Percentiles rank a stretch among this genome's conserved stretches.
Conservation (phyloP, 495 filamentous ascomycete genomes). For the Oidiodendron maius region DNA sequence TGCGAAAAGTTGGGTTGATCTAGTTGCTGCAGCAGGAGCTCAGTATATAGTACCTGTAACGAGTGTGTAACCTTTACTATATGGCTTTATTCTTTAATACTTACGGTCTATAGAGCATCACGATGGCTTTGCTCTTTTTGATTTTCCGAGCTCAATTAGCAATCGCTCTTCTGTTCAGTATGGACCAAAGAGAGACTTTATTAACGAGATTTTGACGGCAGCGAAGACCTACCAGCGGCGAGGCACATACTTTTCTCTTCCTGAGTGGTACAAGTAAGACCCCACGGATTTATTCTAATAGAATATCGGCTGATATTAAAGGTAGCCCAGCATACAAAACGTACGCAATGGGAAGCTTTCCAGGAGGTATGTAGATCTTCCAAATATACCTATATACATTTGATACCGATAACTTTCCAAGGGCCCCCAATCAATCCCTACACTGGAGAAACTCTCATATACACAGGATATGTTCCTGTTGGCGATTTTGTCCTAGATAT, state of each 20-base stretch:
- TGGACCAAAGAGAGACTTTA: slow-evolving; percentile 26
- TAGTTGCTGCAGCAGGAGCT: slow-evolving; percentile 7
- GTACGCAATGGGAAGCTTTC: too few relatives aligned
- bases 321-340: neutral
- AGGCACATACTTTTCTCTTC: neutral
- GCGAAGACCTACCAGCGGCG: neutral
- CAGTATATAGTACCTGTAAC: neutral
- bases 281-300: too few relatives aligned
- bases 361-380: too few relatives aligned
- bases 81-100: too few relatives aligned
- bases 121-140: neutral
- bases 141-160: neutral
- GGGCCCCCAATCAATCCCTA: neutral
- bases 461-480: neutral
- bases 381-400: too few relatives aligned
- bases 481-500: neutral
- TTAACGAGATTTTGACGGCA: neutral
- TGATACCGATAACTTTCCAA: too few relatives aligned
- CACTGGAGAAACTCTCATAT: neutral
- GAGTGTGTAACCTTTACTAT: too few relatives aligned
- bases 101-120: too few relatives aligned
- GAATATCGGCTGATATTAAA: too few relatives aligned
- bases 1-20: neutral
- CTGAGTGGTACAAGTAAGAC: too few relatives aligned
- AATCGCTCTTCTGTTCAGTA: slow-evolving; percentile 19